Conservation (phyloP, 2,329 filamentous ascomycete genomes). For the Penicillium digitatum region DNA sequence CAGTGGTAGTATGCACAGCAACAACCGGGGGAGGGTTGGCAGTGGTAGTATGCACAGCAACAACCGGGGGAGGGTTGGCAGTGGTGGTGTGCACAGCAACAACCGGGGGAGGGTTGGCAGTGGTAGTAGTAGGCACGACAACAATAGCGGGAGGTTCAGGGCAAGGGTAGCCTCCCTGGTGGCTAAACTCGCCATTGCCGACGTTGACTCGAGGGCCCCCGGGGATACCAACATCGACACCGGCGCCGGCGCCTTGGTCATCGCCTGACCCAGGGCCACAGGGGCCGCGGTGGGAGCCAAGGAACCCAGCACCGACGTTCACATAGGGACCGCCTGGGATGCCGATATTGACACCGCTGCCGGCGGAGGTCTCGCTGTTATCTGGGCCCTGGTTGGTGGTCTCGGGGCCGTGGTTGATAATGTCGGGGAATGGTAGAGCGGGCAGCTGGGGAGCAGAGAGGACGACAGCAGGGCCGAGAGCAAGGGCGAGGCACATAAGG, state of each 20-base stretch:
- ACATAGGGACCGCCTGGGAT: constrained; percentile 30
- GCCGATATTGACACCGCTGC: constrained; percentile 15
- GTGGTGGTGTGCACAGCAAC: background rate
- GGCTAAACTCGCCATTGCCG: constrained; percentile 12
- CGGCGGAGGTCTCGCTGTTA: constrained; percentile 19
- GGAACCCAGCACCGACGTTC: constrained; percentile 17
- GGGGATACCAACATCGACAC: constrained; percentile 17
- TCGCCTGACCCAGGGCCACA: constrained; percentile 15
- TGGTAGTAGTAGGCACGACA: background rate
- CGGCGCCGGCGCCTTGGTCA: constrained; percentile 13
- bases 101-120: background rate
- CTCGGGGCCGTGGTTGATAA: constrained; percentile 6
- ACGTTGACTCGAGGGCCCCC: constrained; percentile 12
- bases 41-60: background rate
- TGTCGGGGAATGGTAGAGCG: background rate
- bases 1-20: background rate
- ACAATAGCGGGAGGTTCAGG: constrained; percentile 11
- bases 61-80: background rate
- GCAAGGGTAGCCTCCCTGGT: constrained; percentile 15
- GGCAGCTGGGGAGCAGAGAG: constrained; percentile 29
- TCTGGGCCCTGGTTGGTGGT: constrained; percentile 6
- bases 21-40: background rate
- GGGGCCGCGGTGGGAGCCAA: constrained; percentile 17
- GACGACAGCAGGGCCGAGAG: constrained; percentile 27
- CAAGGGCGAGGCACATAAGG: constrained; percentile 31